Percentiles rank a stretch among this genome's conserved stretches.
Conservation (phyloP, 2,329 filamentous ascomycete genomes). For the Trichophaea hybrida region DNA sequence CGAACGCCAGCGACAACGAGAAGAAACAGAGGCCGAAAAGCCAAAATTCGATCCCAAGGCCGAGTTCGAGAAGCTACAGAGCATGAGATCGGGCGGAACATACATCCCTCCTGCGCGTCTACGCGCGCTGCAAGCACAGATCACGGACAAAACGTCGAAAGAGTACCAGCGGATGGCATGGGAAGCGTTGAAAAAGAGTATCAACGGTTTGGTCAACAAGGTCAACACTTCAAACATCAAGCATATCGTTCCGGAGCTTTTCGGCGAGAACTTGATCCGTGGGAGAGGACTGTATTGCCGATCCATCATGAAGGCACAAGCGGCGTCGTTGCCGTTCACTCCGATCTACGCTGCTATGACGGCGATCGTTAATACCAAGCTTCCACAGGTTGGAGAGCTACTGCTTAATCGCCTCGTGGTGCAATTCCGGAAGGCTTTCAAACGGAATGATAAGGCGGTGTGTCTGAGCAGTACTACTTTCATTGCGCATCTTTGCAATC, state of each 20-base stretch:
- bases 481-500: slow-evolving; percentile 86
- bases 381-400: slow-evolving; percentile 86
- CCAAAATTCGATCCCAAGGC: slow-evolving; percentile 69
- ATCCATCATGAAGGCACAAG: slow-evolving; percentile 96
- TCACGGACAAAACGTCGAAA: slow-evolving; percentile 89
- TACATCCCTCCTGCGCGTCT: slow-evolving; percentile 90
- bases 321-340: slow-evolving; percentile 86
- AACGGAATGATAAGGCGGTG: slow-evolving; percentile 91
- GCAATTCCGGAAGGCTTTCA: slow-evolving; percentile 91
- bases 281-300: slow-evolving; percentile 87
- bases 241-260: slow-evolving; percentile 87
- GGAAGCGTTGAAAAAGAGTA: slow-evolving; percentile 97
- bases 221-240: slow-evolving; percentile 98
- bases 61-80: slow-evolving; percentile 83
- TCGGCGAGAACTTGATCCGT: slow-evolving; percentile 82
- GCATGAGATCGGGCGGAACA: slow-evolving; percentile 84
- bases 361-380: slow-evolving; percentile 92
- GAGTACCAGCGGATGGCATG: slow-evolving; percentile 98
- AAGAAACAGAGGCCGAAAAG: slow-evolving; percentile 38
- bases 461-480: slow-evolving; percentile 89
- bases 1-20: slow-evolving; percentile 41
- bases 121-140: slow-evolving; percentile 83
- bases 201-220: slow-evolving; percentile 98
- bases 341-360: slow-evolving; percentile 93
- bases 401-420: slow-evolving; percentile 71